phyloP scores from a whole-genome alignment of 192 early-diverging fungal genomes.

The Coemansia sp. region DNA sequence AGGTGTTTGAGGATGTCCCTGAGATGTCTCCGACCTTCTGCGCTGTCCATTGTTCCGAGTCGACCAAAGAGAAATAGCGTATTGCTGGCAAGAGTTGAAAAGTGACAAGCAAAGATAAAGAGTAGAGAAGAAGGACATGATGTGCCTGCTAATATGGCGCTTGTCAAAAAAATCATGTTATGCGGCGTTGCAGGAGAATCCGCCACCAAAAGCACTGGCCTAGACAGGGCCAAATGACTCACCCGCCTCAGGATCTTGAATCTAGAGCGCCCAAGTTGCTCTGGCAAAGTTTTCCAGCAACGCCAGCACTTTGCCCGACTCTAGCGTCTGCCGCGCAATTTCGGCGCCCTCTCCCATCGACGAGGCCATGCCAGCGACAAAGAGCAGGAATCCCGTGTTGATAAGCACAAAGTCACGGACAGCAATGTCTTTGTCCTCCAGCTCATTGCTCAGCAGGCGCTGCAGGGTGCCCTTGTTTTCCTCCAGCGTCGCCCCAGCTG shows the following conservation, averaged over 20 bases:
- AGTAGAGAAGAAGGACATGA: not conserved
- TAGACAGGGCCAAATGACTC: not conserved
- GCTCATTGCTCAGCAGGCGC: conserved; percentile 63
- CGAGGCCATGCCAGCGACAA: conserved; percentile 70
- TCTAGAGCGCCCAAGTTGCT: conserved; percentile 17
- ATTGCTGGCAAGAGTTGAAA: not conserved
- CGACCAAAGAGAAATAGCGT: not conserved
- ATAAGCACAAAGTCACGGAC: conserved; percentile 90
- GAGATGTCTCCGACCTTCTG: conserved; percentile 17
- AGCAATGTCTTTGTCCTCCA: conserved; percentile 58
- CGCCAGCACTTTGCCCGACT: conserved; percentile 62
- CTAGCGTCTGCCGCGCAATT: conserved; percentile 71
- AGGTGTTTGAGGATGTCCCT: conserved; percentile 63
- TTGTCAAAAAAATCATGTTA: not conserved
- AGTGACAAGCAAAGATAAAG: not conserved
- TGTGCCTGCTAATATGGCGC: not conserved
- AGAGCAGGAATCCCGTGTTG: conserved; percentile 85
- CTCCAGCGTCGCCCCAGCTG: conserved; percentile 64
- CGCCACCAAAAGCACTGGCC: not conserved
- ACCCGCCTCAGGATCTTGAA: not conserved
- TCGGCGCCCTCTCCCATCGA: conserved; percentile 73
- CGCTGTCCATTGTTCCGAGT: not conserved
- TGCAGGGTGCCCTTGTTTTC: conserved; percentile 75
- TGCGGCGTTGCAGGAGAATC: not conserved
- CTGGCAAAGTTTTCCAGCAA: conserved; percentile 64